phyloP scores from a whole-genome alignment of 257 asterid genomes.

The Ajuga chamaepitys region DNA sequence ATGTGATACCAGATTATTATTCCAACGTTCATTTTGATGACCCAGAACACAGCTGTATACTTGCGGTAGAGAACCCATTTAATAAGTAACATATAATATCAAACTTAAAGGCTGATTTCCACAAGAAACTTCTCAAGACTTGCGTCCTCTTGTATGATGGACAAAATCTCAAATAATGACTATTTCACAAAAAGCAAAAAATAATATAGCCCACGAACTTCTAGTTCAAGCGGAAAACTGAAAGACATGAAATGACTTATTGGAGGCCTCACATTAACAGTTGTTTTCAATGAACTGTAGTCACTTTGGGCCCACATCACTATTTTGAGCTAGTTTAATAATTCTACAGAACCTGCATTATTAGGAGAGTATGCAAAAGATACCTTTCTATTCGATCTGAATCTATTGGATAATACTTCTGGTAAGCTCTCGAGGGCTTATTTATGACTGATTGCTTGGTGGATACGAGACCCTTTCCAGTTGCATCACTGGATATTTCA shows the following conservation, averaged over 20 bases:
- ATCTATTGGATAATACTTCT: conserved; percentile 44
- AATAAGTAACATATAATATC: not conserved
- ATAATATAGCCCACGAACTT: not conserved
- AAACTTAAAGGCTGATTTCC: not conserved
- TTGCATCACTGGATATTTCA: conserved; percentile 44
- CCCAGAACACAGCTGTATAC: not conserved
- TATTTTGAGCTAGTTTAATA: not conserved
- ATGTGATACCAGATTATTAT: not conserved
- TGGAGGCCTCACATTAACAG: not conserved
- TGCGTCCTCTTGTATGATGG: not conserved
- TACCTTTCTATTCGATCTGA: conserved; percentile 68
- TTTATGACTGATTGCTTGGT: conserved; percentile 47
- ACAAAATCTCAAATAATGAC: not conserved
- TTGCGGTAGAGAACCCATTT: not conserved
- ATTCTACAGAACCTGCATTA: not conserved
- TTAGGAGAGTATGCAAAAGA: not conserved
- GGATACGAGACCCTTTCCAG: conserved; percentile 44
- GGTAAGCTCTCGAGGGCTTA: conserved; percentile 38
- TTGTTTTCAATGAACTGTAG: not conserved
- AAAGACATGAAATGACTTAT: not conserved
- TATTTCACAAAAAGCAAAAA: not conserved
- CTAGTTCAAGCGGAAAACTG: not conserved
- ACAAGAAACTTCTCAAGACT: conserved; percentile 1
- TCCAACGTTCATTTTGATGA: not conserved
- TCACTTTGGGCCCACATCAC: not conserved